These are phyloP conservation scores for Leonotis leonurus DNA, from an alignment of 257 asterid species.

Conservation along the genomic window DNA sequence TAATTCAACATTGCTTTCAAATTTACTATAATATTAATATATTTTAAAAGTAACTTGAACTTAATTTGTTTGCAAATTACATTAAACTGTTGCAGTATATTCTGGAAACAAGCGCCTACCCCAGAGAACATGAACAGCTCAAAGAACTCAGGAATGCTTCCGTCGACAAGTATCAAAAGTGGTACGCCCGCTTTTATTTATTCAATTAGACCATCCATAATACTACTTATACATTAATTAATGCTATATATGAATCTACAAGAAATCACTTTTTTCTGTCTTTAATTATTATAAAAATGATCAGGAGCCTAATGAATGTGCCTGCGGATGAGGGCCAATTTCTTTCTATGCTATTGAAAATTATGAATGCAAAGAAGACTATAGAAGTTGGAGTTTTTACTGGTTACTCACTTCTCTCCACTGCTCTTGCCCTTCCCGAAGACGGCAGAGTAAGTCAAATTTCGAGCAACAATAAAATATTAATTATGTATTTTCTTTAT, in stretches of 20 bases:
- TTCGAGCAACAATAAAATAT: no score
- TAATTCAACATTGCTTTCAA: no score
- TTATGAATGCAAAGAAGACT: slow-evolving; percentile 50
- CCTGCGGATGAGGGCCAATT: slow-evolving; percentile 55
- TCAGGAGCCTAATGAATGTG: slow-evolving; percentile 55
- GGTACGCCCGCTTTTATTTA: no score
- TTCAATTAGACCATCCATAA: no score
- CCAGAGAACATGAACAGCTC: slow-evolving; percentile 55
- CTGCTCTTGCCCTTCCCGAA: slow-evolving; percentile 52
- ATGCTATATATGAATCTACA: no score
- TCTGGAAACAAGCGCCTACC: slow-evolving; percentile 46
- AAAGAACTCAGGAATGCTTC: slow-evolving; percentile 44
- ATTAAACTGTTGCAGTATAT: slow-evolving; percentile 46
- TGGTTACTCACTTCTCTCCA: slow-evolving; percentile 50
- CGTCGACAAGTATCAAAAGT: slow-evolving; percentile 33
- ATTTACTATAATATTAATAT: no score
- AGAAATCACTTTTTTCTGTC: no score
- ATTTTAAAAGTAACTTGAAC: no score
- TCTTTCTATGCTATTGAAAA: slow-evolving; percentile 41
- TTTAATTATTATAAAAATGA: no score
- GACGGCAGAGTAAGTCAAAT: slow-evolving; percentile 32
- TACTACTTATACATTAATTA: no score
- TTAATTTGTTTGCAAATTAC: no score
- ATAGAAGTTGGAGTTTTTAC: slow-evolving; percentile 55
- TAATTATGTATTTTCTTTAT: no score